Evolutionary conservation across 2,329 filamentous ascomycete genomes (phyloP), one percentile per base, ranked within the genome.

Genomic region (Epichloe uncinata): DNA sequence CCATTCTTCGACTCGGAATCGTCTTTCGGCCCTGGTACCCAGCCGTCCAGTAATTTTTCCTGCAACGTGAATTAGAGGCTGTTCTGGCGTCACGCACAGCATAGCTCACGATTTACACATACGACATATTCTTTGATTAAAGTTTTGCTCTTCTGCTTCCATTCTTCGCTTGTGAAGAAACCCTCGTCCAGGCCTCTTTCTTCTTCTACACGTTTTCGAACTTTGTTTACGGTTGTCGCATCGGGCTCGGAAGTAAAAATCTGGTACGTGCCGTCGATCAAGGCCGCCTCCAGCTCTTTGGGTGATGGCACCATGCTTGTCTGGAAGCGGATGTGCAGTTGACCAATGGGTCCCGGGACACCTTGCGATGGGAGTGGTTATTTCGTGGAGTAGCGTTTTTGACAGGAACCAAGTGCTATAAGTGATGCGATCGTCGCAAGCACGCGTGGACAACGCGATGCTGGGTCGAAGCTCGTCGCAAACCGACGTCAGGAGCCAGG

Each of bases 141-240:
- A 1, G 62, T 60, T 57, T 82, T 82, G 61, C 78, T 82, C 55
- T 69, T 73, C 4, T 65, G 61, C 60, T 82, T 82, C 80, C 80
- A 83, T 15, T 72, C 63, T 0, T 55, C 63, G 2, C 59, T 54
- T 13, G 66, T 65, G 46, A 82, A 73, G 53, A 81, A 79, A 0
- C 70, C 74, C 1, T 70, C 62, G 0, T 73, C 69, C 2, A 82
- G 68, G 1, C 60, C 63, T 1, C 77, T 63, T 42, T 73, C 63
- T 33, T 73, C 63, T 52, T 79, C 77, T 2, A 70, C 73, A 42
- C 65, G 66, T 52, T 73, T 71, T 50, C 80, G 77, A 49, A 80
- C 71, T 46, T 67, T 69, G 56, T 81, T 81, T 52, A 83, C 77
- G 0, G 76, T 75, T 8, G 80, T 68, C 3, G 67, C 55, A 18